Base-by-base conservation (phyloP, 352 stramenopile genomes). In the Pythium aristosporum region DNA sequence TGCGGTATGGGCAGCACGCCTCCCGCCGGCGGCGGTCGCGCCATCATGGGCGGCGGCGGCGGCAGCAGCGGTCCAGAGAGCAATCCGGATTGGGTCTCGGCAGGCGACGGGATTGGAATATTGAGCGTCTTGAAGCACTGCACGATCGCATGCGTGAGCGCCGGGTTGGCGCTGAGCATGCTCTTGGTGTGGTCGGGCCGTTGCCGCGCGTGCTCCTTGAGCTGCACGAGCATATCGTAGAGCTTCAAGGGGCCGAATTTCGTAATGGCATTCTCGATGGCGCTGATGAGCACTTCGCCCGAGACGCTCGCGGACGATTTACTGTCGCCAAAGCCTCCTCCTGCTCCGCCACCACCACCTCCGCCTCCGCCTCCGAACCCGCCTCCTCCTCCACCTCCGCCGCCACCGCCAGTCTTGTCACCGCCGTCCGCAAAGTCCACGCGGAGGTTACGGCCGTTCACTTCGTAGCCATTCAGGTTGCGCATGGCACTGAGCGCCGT, bases 101-200 rank as follows among this genome's bases (percentile, higher is more conserved):
- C 68, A 1, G 82, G 67, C 6, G 79, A 76, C 25, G 79, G 80
- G 67, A 94, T 89, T n/a, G 82, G 70, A 53, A 94, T 94, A 54
- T 91, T 80, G 16, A 94, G 73, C 46, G 79, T 84, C 73, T 92
- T 94, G 67, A 91, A 92, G 59, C 80, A 88, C 71, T 94, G 83
- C 7, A 94, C 81, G 49, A 94, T 89, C 23, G 83, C 85, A 63
- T 94, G 85, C 20, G 84, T 92, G 59, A 94, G 83, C 32, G 83
- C 82, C 15, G 85, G 83, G 54, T 94, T 92, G 16, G 84, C 79
- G 42, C 75, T 77, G 21, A 94, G 44, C 36, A 94, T 91, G 43
- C 68, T 75, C 69, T 92, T 91, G 18, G 85, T 92, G 46, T 87
- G 72, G 4, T 94, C 85, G 5, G 85, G 85, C 11, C 82, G 82